A percentile compares a stretch with the other conserved stretches of the same genome.
These are phyloP conservation scores for Paracamarosporium sp. DNA, from an alignment of 2,329 filamentous ascomycete genomes.

Conservation along the genomic window DNA sequence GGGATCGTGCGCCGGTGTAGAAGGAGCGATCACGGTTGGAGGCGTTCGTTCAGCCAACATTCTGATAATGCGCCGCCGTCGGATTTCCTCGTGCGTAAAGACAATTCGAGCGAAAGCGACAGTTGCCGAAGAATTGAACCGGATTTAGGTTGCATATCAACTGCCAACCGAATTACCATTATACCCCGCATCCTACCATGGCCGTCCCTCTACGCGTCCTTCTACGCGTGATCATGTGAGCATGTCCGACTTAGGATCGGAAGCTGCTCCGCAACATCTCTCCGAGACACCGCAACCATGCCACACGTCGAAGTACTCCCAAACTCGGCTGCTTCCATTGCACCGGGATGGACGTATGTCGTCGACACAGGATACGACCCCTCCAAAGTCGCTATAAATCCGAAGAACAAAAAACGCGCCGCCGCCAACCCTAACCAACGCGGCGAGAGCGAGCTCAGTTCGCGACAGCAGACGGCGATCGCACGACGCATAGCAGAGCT, in stretches of 20 bases:
- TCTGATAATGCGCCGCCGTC: too few species aligned
- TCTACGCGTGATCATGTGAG: conserved; percentile 16
- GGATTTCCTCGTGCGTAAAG: too few species aligned
- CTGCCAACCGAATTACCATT: background rate
- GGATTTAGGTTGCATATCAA: too few species aligned
- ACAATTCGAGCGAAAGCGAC: background rate
- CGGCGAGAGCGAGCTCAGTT: conserved; percentile 68
- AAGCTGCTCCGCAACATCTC: background rate
- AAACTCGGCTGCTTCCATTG: conserved; percentile 68
- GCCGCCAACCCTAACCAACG: conserved; percentile 47
- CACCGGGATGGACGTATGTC: conserved; percentile 93
- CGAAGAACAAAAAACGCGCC: conserved; percentile 71
- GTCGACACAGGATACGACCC: conserved; percentile 72
- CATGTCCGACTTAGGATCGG: background rate
- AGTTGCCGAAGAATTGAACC: background rate
- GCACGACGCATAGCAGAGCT: conserved; percentile 82
- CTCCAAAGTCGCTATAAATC: conserved; percentile 59
- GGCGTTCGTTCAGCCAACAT: conserved; percentile 17
- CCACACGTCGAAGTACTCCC: conserved; percentile 84
- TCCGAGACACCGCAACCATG: conserved; percentile 48
- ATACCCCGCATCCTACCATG: background rate
- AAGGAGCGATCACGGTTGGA: conserved; percentile 48
- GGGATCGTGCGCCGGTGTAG: conserved; percentile 39
- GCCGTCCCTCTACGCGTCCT: background rate
- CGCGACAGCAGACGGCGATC: conserved; percentile 82